Base-by-base conservation (phyloP, 306 rosid species). In the Vachellia pachyceras region DNA sequence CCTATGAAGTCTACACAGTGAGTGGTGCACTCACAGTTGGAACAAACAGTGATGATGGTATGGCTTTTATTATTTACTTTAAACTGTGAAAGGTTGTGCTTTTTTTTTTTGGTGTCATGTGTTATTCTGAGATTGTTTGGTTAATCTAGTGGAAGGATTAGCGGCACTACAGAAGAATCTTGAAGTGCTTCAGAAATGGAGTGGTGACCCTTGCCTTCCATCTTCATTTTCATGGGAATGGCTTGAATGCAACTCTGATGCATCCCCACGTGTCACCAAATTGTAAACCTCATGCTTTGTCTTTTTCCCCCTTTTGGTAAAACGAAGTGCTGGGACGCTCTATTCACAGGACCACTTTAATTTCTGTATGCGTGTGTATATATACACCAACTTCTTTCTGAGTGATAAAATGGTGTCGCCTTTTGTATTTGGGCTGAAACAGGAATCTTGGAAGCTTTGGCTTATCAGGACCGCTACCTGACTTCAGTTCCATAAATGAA, bases 371-470 rank as follows among this genome's bases (percentile, higher is more conserved):
- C n/a, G n/a, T 29, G 33, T 29, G 2, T 29, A 29, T 29, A 29
- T 29, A 29, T 2, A 2, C 13, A 9, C 47, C 47, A 44, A 44
- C 14, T 10, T 44, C 14, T 44, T 44, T 12, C 47, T 18, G 29
- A 22, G 29, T 20, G 37, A 22, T 58, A 3, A 10, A 58, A 44
- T 14, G 7, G 7, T 6, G 11, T 17, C 18, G 55, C 5, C 23
- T 3, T 46, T 12, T 42, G 22, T n/a, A 57, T 52, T 71, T 40
- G 20, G 4, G 4, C 39, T 71, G 39, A 37, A n/a, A 61, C 66
- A 86, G 86, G 80, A 77, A 83, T 45, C 80, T 86, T 20, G 73
- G 83, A 47, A 44, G 78, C 82, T 86, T 54, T 63, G 80, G 82
- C 35, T 47, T 82, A 14, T 83, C 61, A 22, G 86, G 84, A 65